Conservation (phyloP, 2,329 filamentous ascomycete genomes). For the Trichoderma harzianum region DNA sequence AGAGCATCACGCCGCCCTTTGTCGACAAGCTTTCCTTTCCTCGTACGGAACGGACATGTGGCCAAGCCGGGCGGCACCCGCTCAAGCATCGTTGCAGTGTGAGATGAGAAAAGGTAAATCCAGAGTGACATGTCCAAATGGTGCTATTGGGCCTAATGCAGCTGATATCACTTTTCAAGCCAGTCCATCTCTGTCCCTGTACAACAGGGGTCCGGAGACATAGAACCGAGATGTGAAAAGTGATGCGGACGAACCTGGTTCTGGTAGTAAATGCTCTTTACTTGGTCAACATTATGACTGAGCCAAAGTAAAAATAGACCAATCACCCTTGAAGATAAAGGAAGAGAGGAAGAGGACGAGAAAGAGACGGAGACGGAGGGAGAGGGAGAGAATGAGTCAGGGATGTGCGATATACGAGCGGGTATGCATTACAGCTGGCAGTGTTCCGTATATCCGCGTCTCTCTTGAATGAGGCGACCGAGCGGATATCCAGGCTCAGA, state of each 20-base stretch:
- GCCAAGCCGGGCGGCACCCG: not conserved
- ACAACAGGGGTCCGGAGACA: not conserved
- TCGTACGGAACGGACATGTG: not conserved
- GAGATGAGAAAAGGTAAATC: not conserved
- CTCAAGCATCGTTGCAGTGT: not conserved
- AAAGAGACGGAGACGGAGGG: not conserved
- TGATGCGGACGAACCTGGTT: not conserved
- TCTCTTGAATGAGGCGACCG: not conserved
- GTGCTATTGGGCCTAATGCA: constrained; percentile 1
- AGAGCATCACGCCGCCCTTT: not conserved
- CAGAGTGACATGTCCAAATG: constrained; percentile 6
- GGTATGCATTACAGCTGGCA: not conserved
- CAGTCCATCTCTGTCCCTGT: not conserved
- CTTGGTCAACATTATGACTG: not conserved
- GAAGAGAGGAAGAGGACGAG: not conserved
- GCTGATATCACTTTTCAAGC: constrained; percentile 6
- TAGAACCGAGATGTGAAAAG: not conserved
- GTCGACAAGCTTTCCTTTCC: not conserved
- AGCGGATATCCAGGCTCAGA: not conserved
- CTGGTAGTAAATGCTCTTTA: not conserved
- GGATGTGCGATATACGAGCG: not conserved
- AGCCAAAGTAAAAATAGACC: not conserved
- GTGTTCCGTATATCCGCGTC: not conserved
- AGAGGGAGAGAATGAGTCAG: not conserved
- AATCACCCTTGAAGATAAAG: not conserved